phyloP scores from a whole-genome alignment of 2,329 filamentous ascomycete genomes.

The Xylariaceae sp. region DNA sequence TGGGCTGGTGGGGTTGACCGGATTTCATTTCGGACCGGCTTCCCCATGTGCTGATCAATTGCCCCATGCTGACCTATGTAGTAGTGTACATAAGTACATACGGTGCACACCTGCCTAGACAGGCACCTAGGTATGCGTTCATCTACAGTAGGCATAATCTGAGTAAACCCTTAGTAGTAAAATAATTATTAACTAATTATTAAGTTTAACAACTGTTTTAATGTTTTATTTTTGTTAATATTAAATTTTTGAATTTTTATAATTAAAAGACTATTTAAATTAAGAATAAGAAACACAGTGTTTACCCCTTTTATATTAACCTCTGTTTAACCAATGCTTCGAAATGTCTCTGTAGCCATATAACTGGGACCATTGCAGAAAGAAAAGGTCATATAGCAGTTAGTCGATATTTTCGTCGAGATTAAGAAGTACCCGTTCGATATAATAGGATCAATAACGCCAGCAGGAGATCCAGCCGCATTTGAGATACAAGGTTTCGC shows the following conservation, averaged over 20 bases:
- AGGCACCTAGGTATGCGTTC: conserved; percentile 5
- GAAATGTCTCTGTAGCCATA: conserved; percentile 18
- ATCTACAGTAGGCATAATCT: too few species aligned
- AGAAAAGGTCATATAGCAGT: conserved; percentile 37
- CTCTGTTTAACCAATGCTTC: background rate
- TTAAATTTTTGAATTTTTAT: too few species aligned
- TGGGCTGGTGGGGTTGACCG: conserved; percentile 14
- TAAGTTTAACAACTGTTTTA: too few species aligned
- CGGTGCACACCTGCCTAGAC: too few species aligned
- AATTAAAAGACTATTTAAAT: too few species aligned
- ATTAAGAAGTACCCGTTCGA: conserved; percentile 39
- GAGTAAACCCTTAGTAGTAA: too few species aligned
- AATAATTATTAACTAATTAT: too few species aligned
- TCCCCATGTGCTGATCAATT: conserved; percentile 11
- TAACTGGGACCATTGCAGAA: conserved; percentile 23
- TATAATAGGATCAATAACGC: conserved; percentile 31
- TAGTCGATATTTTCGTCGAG: conserved; percentile 38
- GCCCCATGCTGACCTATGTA: background rate
- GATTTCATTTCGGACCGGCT: conserved; percentile 27
- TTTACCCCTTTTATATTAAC: too few species aligned
- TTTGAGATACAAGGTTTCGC: conserved; percentile 25
- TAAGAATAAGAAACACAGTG: too few species aligned
- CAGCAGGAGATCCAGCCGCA: background rate
- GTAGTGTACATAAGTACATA: background rate
- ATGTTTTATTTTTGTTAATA: too few species aligned